These are phyloP conservation scores for Fragaria ananassa DNA, from an alignment of 306 rosid genomes.

Conservation along the genomic window DNA sequence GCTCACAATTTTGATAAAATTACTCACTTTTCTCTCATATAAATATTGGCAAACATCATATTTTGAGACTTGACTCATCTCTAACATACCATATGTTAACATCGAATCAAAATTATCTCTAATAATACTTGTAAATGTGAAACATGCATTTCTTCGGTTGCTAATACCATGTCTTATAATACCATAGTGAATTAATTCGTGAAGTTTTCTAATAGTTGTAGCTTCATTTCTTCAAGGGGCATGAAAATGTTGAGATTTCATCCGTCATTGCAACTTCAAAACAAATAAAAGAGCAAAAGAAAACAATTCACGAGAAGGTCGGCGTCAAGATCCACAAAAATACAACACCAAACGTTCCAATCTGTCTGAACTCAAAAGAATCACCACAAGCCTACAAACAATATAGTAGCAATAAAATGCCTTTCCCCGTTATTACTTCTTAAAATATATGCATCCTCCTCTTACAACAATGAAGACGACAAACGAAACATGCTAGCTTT, in stretches of 20 bases:
- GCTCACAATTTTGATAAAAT: too few relatives aligned
- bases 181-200: too few relatives aligned
- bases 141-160: too few relatives aligned
- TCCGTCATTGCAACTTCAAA: neutral
- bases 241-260: neutral
- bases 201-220: too few relatives aligned
- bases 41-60: too few relatives aligned
- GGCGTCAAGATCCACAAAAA: conserved; percentile 3
- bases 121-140: too few relatives aligned
- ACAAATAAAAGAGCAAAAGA: neutral
- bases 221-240: too few relatives aligned
- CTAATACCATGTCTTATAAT: too few relatives aligned
- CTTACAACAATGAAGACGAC: neutral
- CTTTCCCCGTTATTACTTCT: conserved; percentile 17
- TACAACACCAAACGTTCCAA: conserved; percentile 17
- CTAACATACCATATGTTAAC: too few relatives aligned
- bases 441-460: neutral
- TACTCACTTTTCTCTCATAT: too few relatives aligned
- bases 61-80: too few relatives aligned
- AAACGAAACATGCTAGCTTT: neutral
- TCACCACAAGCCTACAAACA: conserved; percentile 9
- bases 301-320: conserved; percentile 18
- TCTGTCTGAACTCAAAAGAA: conserved; percentile 9
- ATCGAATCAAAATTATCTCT: too few relatives aligned
- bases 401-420: neutral